Percentiles rank a stretch among this genome's conserved stretches.
These are phyloP conservation scores for Solanum corneliomulleri DNA, from an alignment of 257 asterid genomes.

Conservation along the genomic window DNA sequence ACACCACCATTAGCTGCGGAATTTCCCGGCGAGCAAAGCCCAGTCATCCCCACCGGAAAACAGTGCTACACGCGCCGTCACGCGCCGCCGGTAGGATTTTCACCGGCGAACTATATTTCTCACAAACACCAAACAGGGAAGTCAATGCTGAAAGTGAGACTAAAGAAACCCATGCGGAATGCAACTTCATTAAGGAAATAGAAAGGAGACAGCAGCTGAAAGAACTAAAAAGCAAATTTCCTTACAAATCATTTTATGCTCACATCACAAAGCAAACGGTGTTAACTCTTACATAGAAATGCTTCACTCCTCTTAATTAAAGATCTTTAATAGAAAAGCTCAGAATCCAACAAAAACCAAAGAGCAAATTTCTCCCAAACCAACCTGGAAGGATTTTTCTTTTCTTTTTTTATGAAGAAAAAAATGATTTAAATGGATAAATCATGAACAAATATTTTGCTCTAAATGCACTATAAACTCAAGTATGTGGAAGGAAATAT, in stretches of 20 bases:
- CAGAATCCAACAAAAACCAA: not conserved
- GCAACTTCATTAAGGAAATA: not conserved
- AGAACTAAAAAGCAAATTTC: not conserved
- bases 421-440: not conserved
- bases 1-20: too few species aligned
- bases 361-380: not conserved
- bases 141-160: not conserved
- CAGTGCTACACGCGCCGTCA: too few species aligned
- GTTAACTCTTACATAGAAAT: not conserved
- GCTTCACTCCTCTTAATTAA: not conserved
- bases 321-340: not conserved
- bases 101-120: too few species aligned
- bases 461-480: not conserved
- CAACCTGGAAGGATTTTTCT: not conserved
- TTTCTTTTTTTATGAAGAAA: not conserved
- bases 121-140: not conserved
- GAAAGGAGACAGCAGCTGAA: not conserved
- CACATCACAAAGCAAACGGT: not conserved
- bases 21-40: too few species aligned
- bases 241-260: not conserved
- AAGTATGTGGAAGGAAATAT: not conserved
- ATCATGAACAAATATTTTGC: not conserved
- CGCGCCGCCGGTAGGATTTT: too few species aligned
- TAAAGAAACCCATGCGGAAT: not conserved
- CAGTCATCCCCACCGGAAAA: too few species aligned